phyloP scores from a whole-genome alignment of 805 yeast species.

The Komagataella ulmi region DNA sequence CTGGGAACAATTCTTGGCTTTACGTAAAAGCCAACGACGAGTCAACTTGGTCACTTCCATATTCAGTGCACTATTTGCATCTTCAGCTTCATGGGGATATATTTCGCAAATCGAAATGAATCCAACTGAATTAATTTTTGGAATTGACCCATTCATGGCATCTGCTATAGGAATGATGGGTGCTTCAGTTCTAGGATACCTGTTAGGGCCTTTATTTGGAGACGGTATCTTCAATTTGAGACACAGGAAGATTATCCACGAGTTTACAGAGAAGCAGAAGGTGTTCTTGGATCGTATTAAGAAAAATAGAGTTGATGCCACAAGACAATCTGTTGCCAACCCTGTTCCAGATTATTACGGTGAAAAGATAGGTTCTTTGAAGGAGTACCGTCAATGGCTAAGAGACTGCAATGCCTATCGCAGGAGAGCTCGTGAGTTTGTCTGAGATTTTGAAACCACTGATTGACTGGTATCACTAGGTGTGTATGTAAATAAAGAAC shows the following conservation, averaged over 20 bases:
- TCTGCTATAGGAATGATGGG: slow-evolving; percentile 60
- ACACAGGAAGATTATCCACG: slow-evolving; percentile 29
- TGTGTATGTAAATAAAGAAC: not conserved
- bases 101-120: slow-evolving; percentile 77
- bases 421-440: slow-evolving; percentile 66
- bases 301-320: slow-evolving; percentile 81
- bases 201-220: slow-evolving; percentile 76
- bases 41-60: slow-evolving; percentile 58
- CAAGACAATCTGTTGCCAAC: slow-evolving; percentile 77
- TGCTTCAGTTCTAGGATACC: slow-evolving; percentile 66
- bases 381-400: slow-evolving; percentile 88
- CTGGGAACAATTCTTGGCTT: slow-evolving; percentile 72
- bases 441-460: slow-evolving; percentile 19
- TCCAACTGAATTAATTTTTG: slow-evolving; percentile 73
- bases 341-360: slow-evolving; percentile 99
- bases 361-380: slow-evolving; percentile 79
- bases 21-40: slow-evolving; percentile 65
- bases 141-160: slow-evolving; percentile 80
- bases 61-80: slow-evolving; percentile 53
- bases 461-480: not conserved
- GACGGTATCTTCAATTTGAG: slow-evolving; percentile 49
- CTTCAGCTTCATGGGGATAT: slow-evolving; percentile 57
- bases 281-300: slow-evolving; percentile 63
- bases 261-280: slow-evolving; percentile 51
- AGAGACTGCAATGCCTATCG: slow-evolving; percentile 88